A percentile compares a stretch with the other conserved stretches of the same genome.
Evolutionary conservation across 306 rosid species (phyloP).

Genomic region (Dryas alaskensis): DNA sequence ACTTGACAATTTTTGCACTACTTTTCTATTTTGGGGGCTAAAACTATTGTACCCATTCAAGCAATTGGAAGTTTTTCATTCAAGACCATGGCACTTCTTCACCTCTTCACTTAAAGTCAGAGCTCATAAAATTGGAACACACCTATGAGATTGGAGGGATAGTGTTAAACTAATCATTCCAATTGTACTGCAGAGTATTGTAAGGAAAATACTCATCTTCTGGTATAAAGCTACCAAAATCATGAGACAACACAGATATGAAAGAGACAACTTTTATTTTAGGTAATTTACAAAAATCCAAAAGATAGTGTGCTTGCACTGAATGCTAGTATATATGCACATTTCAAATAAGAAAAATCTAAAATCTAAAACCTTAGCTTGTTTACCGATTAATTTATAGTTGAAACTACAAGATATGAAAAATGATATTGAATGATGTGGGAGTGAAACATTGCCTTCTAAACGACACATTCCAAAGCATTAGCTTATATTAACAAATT

Average conservation of each 20-base stretch:
- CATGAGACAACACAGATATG: background rate
- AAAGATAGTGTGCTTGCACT: background rate
- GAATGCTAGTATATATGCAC: background rate
- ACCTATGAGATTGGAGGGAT: background rate
- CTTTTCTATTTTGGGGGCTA: no score
- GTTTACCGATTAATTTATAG: background rate
- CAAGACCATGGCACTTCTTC: background rate
- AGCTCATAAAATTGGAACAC: background rate
- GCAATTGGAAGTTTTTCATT: no score
- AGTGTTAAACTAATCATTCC: background rate
- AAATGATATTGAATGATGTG: background rate
- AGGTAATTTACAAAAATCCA: no score
- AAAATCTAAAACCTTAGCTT: background rate
- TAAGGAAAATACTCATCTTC: background rate
- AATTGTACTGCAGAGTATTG: background rate
- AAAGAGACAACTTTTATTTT: no score
- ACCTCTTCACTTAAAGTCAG: background rate
- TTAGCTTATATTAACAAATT: background rate
- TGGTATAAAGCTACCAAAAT: background rate
- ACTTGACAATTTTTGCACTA: background rate
- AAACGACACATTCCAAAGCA: background rate
- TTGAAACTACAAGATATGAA: background rate
- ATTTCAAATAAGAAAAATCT: background rate
- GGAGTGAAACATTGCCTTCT: background rate
- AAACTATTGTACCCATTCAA: no score